phyloP scores from a whole-genome alignment of 163 green algal genomes.

The Chlamydomonas reinhardtii region DNA sequence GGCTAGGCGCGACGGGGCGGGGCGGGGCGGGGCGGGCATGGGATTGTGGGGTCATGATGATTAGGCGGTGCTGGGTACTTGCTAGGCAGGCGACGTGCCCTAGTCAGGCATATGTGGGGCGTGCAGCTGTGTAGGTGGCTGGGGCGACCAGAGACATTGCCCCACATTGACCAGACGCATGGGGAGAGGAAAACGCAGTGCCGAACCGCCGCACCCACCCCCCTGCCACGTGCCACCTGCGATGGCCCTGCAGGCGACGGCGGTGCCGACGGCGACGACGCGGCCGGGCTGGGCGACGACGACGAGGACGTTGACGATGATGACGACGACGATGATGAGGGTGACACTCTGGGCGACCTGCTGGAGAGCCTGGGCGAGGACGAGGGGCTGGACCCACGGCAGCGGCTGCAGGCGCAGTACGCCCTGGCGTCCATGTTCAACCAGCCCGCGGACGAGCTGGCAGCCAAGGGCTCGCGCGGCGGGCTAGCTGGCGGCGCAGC shows the following conservation, averaged over 20 bases:
- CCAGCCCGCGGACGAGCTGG: constrained; percentile 38
- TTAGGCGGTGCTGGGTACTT: too few species aligned
- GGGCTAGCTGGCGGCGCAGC: background rate
- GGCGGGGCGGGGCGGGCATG: background rate
- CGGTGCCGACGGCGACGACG: background rate
- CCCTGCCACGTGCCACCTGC: background rate
- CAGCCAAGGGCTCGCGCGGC: constrained; percentile 7
- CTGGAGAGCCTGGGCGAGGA: constrained; percentile 26
- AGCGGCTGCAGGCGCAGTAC: constrained; percentile 6
- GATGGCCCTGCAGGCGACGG: too few species aligned
- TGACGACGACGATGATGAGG: constrained; percentile 4
- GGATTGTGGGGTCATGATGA: background rate
- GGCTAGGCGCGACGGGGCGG: too few species aligned
- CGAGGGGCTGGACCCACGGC: constrained; percentile 12
- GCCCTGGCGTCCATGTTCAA: constrained; percentile 49
- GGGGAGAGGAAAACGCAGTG: too few species aligned
- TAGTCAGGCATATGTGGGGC: too few species aligned
- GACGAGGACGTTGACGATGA: background rate
- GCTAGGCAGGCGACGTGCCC: too few species aligned
- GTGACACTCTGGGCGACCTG: constrained; percentile 3
- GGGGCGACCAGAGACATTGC: too few species aligned
- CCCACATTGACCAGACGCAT: too few species aligned
- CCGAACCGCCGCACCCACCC: background rate
- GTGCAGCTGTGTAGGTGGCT: too few species aligned
- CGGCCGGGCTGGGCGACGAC: too few species aligned